Evolutionary conservation across 1,284 basidiomycete genomes (phyloP), one percentile per base, ranked within the genome.

Genomic region (Cystobasidiaceae sp.): DNA sequence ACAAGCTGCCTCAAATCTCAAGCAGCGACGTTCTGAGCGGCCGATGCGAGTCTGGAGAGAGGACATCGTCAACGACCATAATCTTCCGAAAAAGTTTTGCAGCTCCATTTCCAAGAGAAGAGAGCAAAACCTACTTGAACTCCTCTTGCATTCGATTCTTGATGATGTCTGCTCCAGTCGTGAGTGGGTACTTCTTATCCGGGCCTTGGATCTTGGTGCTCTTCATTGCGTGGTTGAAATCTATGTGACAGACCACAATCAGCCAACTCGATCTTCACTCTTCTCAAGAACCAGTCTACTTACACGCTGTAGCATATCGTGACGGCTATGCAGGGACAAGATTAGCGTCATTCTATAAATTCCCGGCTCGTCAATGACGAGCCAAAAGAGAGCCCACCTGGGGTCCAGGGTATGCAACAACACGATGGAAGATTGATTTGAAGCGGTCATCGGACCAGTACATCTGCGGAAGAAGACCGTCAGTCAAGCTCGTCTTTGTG

Each of bases 391-490:
- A n/a, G n/a, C n/a, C n/a, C n/a, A n/a, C n/a, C 37, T 39, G 37
- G 37, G 37, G 37, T n/a, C 37, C 37, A 39, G 37, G 37, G n/a
- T 39, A 39, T 39, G 37, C 37, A n/a, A 39, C 37, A 48, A 75
- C 74, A 6, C 74, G 68, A 66, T 74, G 74, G 57, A 73, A 74
- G 2, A 67, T 74, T 51, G 71, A 69, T 50, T 74, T 74, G 61
- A 74, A 66, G 17, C 68, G 43, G 60, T 75, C 72, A 57, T 74
- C 71, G 7, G 52, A 64, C 72, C 74, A 74, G 9, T 71, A 49
- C 72, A 73, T 73, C n/a, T 39, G n/a, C 37, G 37, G 37, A n/a
- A 39, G 11, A n/a, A 39, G 37, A 11, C 37, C 37, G 37, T 39
- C 37, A 39, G 37, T n/a, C 37, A 39, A 39, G 37, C 37, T 11